Conservation (phyloP, 2,329 filamentous ascomycete species). For the Eutypa lata region DNA sequence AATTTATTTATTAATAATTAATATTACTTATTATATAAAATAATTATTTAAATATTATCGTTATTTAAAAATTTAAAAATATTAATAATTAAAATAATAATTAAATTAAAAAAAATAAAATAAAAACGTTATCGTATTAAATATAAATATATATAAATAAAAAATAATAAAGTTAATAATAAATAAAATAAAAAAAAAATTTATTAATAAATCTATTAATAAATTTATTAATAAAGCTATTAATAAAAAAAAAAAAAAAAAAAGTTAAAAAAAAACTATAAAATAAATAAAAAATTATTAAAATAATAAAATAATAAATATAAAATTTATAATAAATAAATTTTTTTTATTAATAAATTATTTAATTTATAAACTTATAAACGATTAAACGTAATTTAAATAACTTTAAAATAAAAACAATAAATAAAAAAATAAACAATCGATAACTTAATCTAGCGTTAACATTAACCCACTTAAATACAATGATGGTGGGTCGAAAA, state of each 20-base stretch:
- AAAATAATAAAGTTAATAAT: neutral
- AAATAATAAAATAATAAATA: neutral
- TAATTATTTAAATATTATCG: neutral
- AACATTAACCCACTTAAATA: too few relatives aligned
- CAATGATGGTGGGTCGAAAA: too few relatives aligned
- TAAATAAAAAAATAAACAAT: too few relatives aligned
- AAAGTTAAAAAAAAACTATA: neutral
- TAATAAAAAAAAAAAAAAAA: neutral
- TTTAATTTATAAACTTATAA: too few relatives aligned
- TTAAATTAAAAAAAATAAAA: too few relatives aligned
- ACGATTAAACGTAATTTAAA: too few relatives aligned
- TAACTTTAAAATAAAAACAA: too few relatives aligned
- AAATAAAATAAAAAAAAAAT: neutral
- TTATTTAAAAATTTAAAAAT: too few relatives aligned
- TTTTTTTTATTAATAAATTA: neutral
- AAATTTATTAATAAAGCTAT: neutral
- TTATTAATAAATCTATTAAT: neutral
- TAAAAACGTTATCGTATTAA: neutral
- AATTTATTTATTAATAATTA: neutral
- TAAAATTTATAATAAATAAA: neutral
- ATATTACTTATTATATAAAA: neutral
- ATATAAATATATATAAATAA: neutral
- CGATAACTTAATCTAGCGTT: too few relatives aligned
- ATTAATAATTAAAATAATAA: neutral
- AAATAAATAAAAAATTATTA: neutral